Base-by-base conservation (phyloP, 768 basidiomycete genomes). In the Udeniomyces megalosporus region DNA sequence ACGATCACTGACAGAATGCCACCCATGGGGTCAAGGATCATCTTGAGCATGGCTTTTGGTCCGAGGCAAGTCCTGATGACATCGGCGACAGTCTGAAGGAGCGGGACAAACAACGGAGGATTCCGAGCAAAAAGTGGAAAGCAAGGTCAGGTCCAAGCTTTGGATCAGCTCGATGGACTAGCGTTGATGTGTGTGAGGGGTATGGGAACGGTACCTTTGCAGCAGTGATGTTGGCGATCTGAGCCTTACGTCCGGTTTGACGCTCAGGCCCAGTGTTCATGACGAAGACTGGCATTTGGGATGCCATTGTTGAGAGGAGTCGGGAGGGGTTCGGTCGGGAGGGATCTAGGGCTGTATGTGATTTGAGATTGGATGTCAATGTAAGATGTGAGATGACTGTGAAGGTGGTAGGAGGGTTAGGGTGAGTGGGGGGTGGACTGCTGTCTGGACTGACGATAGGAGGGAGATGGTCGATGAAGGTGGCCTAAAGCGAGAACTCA, bases 21-120 rank as follows among this genome's bases (percentile, higher is more conserved):
- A 57, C 95, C 95, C 95, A 99, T 97, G 1, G 92, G 92, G 65
- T 97, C 93, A 48, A 96, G 76, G 68, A 97, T 95, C 95, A 99
- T 97, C 79, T 97, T 99, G 57, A 97, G 77, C 95, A 97, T 97
- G 46, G 95, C 84, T 71, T 95, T 93, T 0, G 93, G 93, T 1
- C 92, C 95, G 38, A 97, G 74, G 80, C 95, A 97, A 66, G 93
- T 97, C 65, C 93, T 76, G 69, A 97, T 96, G 4, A 99, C 92
- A 79, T 97, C 95, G 66, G 93, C 90, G 0, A 97, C 91, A 10
- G 90, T 95, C 91, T 92, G 62, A 52, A 55, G 10, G 32, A 55
- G n/a, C n/a, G 63, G 28, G 65, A 29, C n/a, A 32, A 26, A 22
- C 24, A n/a, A 61, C n/a, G 53, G 12, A 24, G 3, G 20, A 17